Conservation (phyloP, 2,329 filamentous ascomycete species). For the Shiraia bambusicola region DNA sequence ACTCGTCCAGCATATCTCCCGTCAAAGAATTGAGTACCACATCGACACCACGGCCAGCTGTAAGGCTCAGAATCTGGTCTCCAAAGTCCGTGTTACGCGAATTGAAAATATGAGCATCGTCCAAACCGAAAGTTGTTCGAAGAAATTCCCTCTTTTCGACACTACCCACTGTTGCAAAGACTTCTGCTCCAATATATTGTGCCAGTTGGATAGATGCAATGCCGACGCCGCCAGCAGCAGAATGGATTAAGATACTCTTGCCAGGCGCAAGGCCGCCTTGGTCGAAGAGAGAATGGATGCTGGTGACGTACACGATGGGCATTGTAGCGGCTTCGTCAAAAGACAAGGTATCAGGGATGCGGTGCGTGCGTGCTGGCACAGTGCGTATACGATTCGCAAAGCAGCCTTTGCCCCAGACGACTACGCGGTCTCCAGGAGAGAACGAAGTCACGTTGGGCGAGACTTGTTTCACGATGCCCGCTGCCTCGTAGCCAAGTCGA, state of each 20-base stretch:
- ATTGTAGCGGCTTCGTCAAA: conserved; percentile 34
- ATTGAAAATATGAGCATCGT: conserved; percentile 33
- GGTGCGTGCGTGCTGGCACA: conserved; percentile 1
- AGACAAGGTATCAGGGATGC: conserved; percentile 27
- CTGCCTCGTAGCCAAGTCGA: conserved; percentile 11
- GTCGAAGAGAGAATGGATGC: no score
- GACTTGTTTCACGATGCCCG: conserved; percentile 9
- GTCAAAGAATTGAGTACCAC: conserved; percentile 34
- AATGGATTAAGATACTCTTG: no score
- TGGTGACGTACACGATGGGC: background rate
- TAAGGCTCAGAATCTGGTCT: conserved; percentile 19
- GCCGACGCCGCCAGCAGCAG: no score
- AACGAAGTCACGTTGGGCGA: background rate
- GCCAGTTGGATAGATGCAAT: conserved; percentile 2
- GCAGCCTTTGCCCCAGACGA: conserved; percentile 1
- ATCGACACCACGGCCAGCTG: conserved; percentile 38
- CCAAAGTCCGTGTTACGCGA: conserved; percentile 28
- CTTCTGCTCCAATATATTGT: conserved; percentile 10
- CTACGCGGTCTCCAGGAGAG: background rate
- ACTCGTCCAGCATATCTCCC: conserved; percentile 35
- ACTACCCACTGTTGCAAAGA: conserved; percentile 22
- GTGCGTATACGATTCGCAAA: conserved; percentile 5
- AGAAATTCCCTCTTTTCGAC: conserved; percentile 22
- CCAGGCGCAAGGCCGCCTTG: no score
- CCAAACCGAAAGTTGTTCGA: conserved; percentile 16